Percentiles rank a stretch among this genome's conserved stretches.
phyloP scores from a whole-genome alignment of 179 eudicot species.

The Gypsophila paniculata region DNA sequence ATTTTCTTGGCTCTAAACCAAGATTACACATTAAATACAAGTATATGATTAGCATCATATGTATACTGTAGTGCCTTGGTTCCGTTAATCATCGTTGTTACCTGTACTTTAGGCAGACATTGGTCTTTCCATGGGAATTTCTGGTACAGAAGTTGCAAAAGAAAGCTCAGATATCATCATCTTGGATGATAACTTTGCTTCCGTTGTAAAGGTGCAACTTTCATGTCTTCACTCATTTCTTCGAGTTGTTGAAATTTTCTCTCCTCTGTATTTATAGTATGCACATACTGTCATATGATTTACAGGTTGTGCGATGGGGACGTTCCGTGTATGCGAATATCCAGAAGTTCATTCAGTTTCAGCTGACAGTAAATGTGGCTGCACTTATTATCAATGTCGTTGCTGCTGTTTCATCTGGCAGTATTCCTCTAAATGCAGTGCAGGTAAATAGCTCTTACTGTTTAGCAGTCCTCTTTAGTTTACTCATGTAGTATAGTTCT shows the following conservation, averaged over 20 bases:
- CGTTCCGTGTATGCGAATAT: conserved; percentile 94
- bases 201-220: conserved; percentile 71
- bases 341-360: conserved; percentile 95
- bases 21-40: conserved; percentile 1
- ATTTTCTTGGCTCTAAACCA: conserved; percentile 18
- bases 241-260: conserved; percentile 4
- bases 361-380: conserved; percentile 93
- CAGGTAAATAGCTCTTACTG: conserved; percentile 47
- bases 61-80: background rate
- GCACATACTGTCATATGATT: background rate
- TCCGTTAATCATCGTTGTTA: conserved; percentile 15
- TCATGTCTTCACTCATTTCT: background rate
- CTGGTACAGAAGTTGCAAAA: conserved; percentile 97
- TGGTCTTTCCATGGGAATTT: conserved; percentile 96
- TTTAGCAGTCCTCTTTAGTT: conserved; percentile 11
- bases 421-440: conserved; percentile 79
- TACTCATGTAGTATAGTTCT: background rate
- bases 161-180: conserved; percentile 94
- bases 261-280: background rate
- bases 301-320: conserved; percentile 97
- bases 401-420: conserved; percentile 80
- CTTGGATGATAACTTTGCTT: conserved; percentile 89
- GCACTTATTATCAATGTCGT: conserved; percentile 86
- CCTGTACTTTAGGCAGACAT: conserved; percentile 71
- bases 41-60: background rate